Evolutionary conservation across 352 stramenopile species (phyloP), one percentile per base, ranked within the genome.

Genomic region (Phytophthora europaea): DNA sequence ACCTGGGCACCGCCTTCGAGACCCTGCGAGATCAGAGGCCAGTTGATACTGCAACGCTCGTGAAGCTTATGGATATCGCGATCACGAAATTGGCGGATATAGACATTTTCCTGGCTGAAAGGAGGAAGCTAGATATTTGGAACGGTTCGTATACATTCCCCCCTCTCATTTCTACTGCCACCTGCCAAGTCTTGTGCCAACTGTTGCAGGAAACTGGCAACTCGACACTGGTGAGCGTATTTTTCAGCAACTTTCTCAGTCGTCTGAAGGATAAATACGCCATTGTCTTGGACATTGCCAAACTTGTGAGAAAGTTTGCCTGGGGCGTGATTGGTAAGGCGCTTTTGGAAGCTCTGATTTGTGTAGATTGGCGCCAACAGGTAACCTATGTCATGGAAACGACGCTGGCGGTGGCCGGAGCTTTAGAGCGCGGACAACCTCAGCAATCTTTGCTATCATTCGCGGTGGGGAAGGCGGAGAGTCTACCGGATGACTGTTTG

Each of bases 261-360:
- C 18, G 36, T 47, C 8, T 52, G 18, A 16, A 18, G 9, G 47
- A 28, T 38, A 73, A 62, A 50, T n/a, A 20, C 13, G 67, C 0
- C 9, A 9, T 53, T 53, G 18, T 34, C 36, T 6, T 9, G 16
- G 8, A 22, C 15, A 53, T 31, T 15, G 20, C 20, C 47, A 53
- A 28, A 20, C 47, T 53, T 53, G 47, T 53, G 47, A 53, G 20
- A 3, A 16, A 15, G 6, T 80, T 76, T 50, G 15, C 36, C 1
- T 76, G 67, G 72, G 45, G 16, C 20, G 60, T 67, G 10, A 50
- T 76, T 12, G 67, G 53, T 1, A 40, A 59, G 57, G 51, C 66
- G 6, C 5, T 68, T 13, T 28, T 63, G 16, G 34, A 45, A 18
- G 47, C 50, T 6, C 28, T 31, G 28, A 31, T 31, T 31, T 31